A percentile compares a stretch with the other conserved stretches of the same genome.
Evolutionary conservation across 75 land plant genomes (phyloP).

Genomic region (Selaginella moellendorffii): DNA sequence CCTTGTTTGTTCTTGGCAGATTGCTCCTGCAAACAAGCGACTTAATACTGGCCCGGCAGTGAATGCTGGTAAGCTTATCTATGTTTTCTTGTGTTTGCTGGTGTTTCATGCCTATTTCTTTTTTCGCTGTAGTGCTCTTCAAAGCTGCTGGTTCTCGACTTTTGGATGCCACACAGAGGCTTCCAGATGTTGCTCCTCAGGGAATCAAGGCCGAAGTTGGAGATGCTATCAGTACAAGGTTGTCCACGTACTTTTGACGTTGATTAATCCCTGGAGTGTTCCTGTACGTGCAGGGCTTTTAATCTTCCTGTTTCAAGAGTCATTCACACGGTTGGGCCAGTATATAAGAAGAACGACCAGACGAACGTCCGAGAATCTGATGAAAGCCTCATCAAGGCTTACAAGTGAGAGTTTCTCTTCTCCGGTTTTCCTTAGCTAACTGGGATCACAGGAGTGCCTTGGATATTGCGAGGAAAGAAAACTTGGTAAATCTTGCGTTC

Average conservation of each 20-base stretch:
- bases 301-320: neutral
- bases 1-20: neutral
- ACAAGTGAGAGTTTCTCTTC: neutral
- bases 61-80: neutral
- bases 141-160: neutral
- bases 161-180: neutral
- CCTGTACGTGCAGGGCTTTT: neutral
- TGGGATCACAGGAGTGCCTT: neutral
- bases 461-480: neutral
- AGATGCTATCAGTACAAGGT: neutral
- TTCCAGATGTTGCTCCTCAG: neutral
- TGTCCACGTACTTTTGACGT: too few species aligned
- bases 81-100: neutral
- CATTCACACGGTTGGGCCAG: neutral
- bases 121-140: neutral
- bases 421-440: too few species aligned
- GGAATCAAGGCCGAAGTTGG: neutral
- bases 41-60: neutral
- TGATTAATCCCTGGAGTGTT: too few species aligned
- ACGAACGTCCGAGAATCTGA: neutral
- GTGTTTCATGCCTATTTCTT: neutral
- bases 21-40: neutral
- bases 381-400: neutral
- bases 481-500: neutral
- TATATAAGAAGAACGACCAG: neutral